phyloP scores from a whole-genome alignment of 2,329 filamentous ascomycete species.

The Septoria petroselini region DNA sequence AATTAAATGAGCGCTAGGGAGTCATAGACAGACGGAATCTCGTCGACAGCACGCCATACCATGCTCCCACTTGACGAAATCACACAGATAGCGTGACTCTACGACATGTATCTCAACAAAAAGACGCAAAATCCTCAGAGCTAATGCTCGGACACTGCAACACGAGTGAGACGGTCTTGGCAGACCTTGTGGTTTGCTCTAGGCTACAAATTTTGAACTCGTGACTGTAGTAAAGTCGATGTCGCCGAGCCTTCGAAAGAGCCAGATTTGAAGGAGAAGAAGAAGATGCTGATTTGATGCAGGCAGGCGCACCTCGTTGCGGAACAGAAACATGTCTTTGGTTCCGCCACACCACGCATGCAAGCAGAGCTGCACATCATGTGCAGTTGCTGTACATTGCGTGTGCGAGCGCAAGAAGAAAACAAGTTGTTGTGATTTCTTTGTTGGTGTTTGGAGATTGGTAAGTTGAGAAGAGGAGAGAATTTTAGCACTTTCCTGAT shows the following conservation, averaged over 20 bases:
- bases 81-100: no score
- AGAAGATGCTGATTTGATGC: not conserved
- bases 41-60: no score
- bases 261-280: slow-evolving; percentile 46
- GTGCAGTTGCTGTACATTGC: no score
- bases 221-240: slow-evolving; percentile 64
- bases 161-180: slow-evolving; percentile 88
- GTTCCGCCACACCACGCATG: no score
- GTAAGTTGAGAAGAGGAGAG: not conserved
- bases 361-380: no score
- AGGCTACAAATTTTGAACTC: slow-evolving; percentile 83
- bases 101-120: slow-evolving; percentile 42
- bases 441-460: not conserved
- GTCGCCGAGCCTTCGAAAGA: slow-evolving; percentile 90
- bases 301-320: no score
- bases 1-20: no score
- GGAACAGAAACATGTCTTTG: no score
- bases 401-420: no score
- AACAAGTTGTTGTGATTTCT: no score
- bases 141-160: slow-evolving; percentile 78
- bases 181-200: slow-evolving; percentile 75
- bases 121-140: slow-evolving; percentile 86
- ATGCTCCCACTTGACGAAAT: no score
- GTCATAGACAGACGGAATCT: no score
- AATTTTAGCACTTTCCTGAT: slow-evolving; percentile 3